Base-by-base conservation (phyloP, 305 asterid species). In the Stenogyne calaminthoides region DNA sequence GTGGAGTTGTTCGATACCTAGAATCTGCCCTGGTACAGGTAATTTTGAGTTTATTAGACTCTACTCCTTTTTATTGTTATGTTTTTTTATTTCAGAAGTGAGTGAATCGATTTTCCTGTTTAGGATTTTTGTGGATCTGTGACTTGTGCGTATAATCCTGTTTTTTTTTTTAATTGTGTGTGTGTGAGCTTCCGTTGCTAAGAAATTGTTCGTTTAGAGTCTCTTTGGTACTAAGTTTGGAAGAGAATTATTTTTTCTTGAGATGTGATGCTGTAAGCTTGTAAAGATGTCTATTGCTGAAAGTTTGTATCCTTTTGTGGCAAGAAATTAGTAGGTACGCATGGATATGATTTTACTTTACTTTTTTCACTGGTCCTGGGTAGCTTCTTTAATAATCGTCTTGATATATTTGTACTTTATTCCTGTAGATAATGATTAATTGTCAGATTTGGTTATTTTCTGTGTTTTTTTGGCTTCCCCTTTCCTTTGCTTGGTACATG, bases 1-100 rank as follows among this genome's bases (percentile, higher is more conserved):
- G 36, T 22, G 55, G 63, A 22, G 1, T 49, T 77, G 2, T 55
- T 61, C 72, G 29, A 14, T 12, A 19, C 46, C 69, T 20, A 51
- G 32, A 19, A 49, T 52, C 39, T 55, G 6, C 16, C 46, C 69
- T 44, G 69, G 46, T 74, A 67, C 73, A 27, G 80, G 80, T 79
- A 49, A 69, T 7, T 18, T 68, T 52, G 7, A 12, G 64, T 51
- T 72, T 72, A 4, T 72, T 72, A 2, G 57, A 15, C 54, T 52
- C 55, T 39, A 4, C 20, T 59, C 1, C 32, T 65, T 49, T 10
- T 34, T 47, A 1, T 20, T 19, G 0, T 34, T 44, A 4, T 11
- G 4, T 1, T 19, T 64, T 12, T 32, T 2, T 22, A 39, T 22
- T 46, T 62, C 18, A 6, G 14, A 40, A n/a, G 18, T 15, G 29